Percentiles rank a stretch among this genome's conserved stretches.
phyloP scores from a whole-genome alignment of 2,329 filamentous ascomycete species.

The Calycina herbarum region DNA sequence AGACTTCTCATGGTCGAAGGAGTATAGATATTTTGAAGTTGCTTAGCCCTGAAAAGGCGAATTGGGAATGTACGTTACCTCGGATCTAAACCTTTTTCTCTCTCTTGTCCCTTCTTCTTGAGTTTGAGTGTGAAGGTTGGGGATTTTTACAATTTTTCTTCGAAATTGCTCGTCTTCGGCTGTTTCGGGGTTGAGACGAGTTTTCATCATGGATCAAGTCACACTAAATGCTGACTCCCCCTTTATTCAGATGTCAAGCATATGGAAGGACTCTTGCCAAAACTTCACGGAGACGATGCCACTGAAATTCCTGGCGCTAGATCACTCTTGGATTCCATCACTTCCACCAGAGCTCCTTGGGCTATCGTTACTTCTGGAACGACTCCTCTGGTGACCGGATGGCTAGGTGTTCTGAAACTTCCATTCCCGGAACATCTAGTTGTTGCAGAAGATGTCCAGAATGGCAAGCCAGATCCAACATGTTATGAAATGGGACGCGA shows the following conservation, averaged over 20 bases:
- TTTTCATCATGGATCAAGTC: conserved; percentile 11
- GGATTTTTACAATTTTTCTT: conserved; percentile 16
- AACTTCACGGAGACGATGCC: conserved; percentile 73
- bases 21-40: conserved; percentile 83
- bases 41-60: conserved; percentile 81
- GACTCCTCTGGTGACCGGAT: conserved; percentile 65
- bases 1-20: conserved; percentile 86
- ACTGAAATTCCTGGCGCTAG: conserved; percentile 84
- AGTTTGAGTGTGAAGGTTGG: conserved; percentile 3
- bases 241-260: conserved; percentile 66
- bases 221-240: conserved; percentile 10
- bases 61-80: conserved; percentile 78
- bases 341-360: conserved; percentile 60
- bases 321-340: conserved; percentile 65
- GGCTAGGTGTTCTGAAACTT: conserved; percentile 67
- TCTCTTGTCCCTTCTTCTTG: conserved; percentile 6
- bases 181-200: neutral
- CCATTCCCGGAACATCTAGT: conserved; percentile 66
- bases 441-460: conserved; percentile 71
- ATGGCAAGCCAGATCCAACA: conserved; percentile 75
- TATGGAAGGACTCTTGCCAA: conserved; percentile 77
- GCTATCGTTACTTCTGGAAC: conserved; percentile 83
- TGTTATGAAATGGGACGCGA: conserved; percentile 71
- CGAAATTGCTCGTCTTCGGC: conserved; percentile 7
- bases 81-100: conserved; percentile 1